Evolutionary conservation across 2,329 filamentous ascomycete species (phyloP).

Genomic region (Penicillium paneum): DNA sequence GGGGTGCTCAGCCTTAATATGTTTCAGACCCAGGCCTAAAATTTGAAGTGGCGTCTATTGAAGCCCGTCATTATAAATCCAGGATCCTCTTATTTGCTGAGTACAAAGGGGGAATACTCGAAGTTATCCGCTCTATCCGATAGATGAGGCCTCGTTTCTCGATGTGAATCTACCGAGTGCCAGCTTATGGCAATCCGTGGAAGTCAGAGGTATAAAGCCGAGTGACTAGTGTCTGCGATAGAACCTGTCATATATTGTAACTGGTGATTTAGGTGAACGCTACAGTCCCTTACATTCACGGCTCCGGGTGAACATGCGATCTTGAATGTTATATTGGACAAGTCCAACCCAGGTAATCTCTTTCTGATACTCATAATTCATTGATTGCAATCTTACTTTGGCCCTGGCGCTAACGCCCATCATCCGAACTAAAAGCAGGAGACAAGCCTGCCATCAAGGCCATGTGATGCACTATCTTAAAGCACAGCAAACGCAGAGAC

Average conservation of each 20-base stretch:
- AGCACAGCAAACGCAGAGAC: slow-evolving; percentile 84
- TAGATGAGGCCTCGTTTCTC: not conserved
- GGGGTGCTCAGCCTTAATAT: not conserved
- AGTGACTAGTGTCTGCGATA: not conserved
- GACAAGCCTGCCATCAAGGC: not conserved
- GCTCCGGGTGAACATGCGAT: not conserved
- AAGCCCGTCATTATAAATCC: not conserved
- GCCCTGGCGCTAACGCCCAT: not conserved
- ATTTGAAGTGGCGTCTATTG: not conserved
- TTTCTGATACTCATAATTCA: not conserved
- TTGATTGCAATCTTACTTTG: not conserved
- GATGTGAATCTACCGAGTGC: not conserved
- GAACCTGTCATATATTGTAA: not conserved
- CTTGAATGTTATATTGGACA: not conserved
- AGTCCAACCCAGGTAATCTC: not conserved
- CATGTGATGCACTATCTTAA: slow-evolving; percentile 33
- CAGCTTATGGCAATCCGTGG: not conserved
- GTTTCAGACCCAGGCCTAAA: not conserved
- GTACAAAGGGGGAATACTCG: not conserved
- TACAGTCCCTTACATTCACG: not conserved
- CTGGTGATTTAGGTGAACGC: not conserved
- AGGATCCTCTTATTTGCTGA: not conserved
- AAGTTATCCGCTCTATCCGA: not conserved
- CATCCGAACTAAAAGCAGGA: not conserved
- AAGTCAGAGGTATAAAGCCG: not conserved